These are phyloP conservation scores for Diaporthe citri DNA, from an alignment of 2,329 filamentous ascomycete genomes.

Conservation along the genomic window DNA sequence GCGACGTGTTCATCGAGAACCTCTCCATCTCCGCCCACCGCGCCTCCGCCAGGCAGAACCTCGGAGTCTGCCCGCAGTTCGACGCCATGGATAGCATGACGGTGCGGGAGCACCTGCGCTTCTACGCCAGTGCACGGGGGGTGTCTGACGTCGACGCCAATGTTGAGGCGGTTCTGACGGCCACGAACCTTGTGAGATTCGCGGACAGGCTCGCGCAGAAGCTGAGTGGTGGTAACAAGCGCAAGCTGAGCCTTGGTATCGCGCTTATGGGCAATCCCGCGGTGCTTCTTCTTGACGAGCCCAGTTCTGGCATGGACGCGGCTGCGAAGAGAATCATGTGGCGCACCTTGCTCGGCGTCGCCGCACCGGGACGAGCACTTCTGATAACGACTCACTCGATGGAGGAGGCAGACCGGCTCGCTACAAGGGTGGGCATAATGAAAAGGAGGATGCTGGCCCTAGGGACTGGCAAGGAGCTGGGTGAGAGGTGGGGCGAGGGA, in stretches of 20 bases:
- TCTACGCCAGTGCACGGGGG: conserved; percentile 89
- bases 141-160: conserved; percentile 82
- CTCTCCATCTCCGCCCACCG: conserved; percentile 80
- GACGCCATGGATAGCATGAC: conserved; percentile 94
- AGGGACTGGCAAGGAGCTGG: conserved; percentile 79
- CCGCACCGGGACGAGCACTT: conserved; percentile 80
- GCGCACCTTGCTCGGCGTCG: conserved; percentile 76
- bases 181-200: conserved; percentile 82
- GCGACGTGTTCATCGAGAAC: conserved; percentile 85
- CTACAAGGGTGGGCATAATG: conserved; percentile 86
- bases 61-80: conserved; percentile 93
- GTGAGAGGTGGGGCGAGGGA: conserved; percentile 80
- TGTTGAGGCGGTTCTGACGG: conserved; percentile 80
- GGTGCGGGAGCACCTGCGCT: conserved; percentile 84
- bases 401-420: conserved; percentile 94
- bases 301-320: conserved; percentile 88
- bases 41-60: conserved; percentile 77
- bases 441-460: conserved; percentile 87
- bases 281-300: conserved; percentile 90
- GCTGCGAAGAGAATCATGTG: conserved; percentile 94
- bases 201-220: conserved; percentile 80
- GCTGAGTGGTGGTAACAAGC: conserved; percentile 90
- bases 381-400: conserved; percentile 93
- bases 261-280: conserved; percentile 93
- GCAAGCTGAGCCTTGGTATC: conserved; percentile 91